Conservation (phyloP, 345 rosid species). For the Ricinus communis region DNA sequence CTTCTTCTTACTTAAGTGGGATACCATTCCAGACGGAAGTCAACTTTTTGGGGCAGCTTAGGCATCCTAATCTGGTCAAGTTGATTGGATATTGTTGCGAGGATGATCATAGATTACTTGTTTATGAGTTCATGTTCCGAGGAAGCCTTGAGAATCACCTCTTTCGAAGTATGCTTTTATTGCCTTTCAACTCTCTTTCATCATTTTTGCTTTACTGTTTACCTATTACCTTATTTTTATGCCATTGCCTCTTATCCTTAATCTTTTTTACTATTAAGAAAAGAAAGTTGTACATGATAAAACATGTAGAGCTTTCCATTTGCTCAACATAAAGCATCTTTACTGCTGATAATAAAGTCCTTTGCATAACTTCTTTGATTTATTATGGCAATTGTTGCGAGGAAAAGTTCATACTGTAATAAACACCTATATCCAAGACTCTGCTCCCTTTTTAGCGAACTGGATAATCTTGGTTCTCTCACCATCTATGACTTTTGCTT, state of each 20-base stretch:
- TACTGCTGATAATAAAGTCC: neutral
- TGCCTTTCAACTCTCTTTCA: constrained; percentile 1
- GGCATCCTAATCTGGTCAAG: constrained; percentile 96
- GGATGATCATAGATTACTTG: constrained; percentile 88
- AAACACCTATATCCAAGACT: neutral
- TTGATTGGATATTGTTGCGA: constrained; percentile 92
- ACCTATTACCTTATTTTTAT: neutral
- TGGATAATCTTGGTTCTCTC: neutral
- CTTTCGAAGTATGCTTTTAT: constrained; percentile 67
- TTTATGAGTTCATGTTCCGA: constrained; percentile 91
- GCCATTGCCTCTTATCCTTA: neutral
- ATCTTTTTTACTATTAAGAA: neutral
- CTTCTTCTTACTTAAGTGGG: constrained; percentile 1
- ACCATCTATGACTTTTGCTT: neutral
- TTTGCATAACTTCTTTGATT: neutral
- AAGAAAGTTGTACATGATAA: neutral
- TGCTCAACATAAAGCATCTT: neutral
- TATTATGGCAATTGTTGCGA: neutral
- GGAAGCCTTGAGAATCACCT: constrained; percentile 98
- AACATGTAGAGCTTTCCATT: neutral
- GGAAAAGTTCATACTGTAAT: neutral
- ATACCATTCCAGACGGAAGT: constrained; percentile 41
- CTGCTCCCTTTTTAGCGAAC: neutral
- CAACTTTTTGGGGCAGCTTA: constrained; percentile 80
- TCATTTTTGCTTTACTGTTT: neutral